A percentile compares a stretch with the other conserved stretches of the same genome.
These are phyloP conservation scores for Grosmannia serpens DNA, from an alignment of 2,329 filamentous ascomycete genomes.

Conservation along the genomic window DNA sequence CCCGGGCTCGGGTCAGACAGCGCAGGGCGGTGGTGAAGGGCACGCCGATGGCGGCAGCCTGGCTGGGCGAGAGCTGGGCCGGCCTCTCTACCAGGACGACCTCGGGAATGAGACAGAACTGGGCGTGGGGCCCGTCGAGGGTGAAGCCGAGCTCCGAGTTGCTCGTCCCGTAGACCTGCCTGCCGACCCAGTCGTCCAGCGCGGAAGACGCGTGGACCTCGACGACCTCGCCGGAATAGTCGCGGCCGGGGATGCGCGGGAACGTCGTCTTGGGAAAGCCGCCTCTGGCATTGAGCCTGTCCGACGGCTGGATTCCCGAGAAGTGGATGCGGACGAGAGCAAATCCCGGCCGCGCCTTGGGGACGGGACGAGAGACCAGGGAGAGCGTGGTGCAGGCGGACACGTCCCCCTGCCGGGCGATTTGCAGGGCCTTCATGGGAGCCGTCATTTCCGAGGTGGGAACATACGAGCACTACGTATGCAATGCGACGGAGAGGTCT, in stretches of 20 bases:
- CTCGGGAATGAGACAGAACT: background rate
- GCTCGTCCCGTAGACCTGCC: background rate
- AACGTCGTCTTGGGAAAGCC: background rate
- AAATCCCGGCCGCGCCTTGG: background rate
- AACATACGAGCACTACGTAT: too few species aligned
- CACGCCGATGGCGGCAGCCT: background rate
- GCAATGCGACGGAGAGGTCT: too few species aligned
- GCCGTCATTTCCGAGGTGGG: too few species aligned
- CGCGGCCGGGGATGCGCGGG: background rate
- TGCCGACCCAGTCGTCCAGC: background rate
- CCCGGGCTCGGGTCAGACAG: background rate
- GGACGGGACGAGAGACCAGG: background rate
- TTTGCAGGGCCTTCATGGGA: constrained; percentile 1
- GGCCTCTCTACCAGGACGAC: background rate
- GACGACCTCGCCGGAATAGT: background rate
- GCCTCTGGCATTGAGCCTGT: background rate
- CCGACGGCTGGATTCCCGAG: background rate
- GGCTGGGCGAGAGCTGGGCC: background rate
- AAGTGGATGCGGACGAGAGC: background rate
- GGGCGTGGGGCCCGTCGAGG: background rate
- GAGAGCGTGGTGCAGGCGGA: background rate
- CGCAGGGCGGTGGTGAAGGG: background rate
- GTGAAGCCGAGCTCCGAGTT: background rate
- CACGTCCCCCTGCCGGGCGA: background rate
- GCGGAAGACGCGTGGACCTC: background rate